Evolutionary conservation across 768 basidiomycete genomes (phyloP).

Genomic region (Naganishia vaughanmartiniae): DNA sequence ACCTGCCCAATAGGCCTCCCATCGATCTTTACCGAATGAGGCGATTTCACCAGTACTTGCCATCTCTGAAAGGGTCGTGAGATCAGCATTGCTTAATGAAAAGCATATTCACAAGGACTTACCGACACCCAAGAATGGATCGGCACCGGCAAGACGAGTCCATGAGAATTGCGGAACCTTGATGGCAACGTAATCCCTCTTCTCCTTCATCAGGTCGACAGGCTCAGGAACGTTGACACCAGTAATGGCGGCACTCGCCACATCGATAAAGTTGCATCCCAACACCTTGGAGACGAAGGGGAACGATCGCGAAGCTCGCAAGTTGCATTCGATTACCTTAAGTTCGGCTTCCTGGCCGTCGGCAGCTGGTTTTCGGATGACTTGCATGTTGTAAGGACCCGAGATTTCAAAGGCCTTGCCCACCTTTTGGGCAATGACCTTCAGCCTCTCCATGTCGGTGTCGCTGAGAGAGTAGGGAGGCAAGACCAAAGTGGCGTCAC

Average conservation of each 20-base stretch:
- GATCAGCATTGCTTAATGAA: slow-evolving; percentile 9
- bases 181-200: slow-evolving; percentile 87
- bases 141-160: slow-evolving; percentile 90
- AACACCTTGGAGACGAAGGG: slow-evolving; percentile 94
- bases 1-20: slow-evolving; percentile 66
- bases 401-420: slow-evolving; percentile 92
- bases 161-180: slow-evolving; percentile 98
- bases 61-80: slow-evolving; percentile 66
- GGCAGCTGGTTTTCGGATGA: slow-evolving; percentile 75
- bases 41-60: slow-evolving; percentile 97
- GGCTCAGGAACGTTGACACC: slow-evolving; percentile 84
- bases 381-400: slow-evolving; percentile 99
- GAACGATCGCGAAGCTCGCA: slow-evolving; percentile 96
- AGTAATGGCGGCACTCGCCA: slow-evolving; percentile 73
- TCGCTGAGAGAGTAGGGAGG: slow-evolving; percentile 81
- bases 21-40: slow-evolving; percentile 84
- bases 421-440: slow-evolving; percentile 91
- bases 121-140: slow-evolving; percentile 95
- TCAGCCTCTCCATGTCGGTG: slow-evolving; percentile 78
- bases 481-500: slow-evolving; percentile 94
- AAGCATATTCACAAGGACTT: slow-evolving; percentile 48
- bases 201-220: slow-evolving; percentile 82
- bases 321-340: slow-evolving; percentile 98
- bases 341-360: slow-evolving; percentile 64
- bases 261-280: slow-evolving; percentile 94